Evolutionary conservation across 306 rosid species (phyloP).

Genomic region (Lithocarpus polystachyus): DNA sequence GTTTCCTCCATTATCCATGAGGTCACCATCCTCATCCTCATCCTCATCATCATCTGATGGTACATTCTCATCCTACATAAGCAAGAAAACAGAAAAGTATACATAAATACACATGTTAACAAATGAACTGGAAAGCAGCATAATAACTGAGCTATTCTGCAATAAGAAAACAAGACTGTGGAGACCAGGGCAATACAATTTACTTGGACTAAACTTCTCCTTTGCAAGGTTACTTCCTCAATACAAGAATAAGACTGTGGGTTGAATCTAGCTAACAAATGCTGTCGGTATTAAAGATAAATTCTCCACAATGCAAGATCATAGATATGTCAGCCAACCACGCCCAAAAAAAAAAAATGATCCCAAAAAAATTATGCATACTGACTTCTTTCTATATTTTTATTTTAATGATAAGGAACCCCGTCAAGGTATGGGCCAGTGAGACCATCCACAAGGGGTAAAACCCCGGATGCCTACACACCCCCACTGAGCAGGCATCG

Average conservation of each 20-base stretch:
- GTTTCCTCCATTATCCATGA: conserved; percentile 14
- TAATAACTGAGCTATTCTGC: neutral
- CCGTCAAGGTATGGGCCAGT: too few species aligned
- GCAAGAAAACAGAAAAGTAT: neutral
- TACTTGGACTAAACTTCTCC: neutral
- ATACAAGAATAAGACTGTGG: neutral
- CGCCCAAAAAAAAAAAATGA: too few species aligned
- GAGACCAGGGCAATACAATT: neutral
- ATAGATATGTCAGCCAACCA: too few species aligned
- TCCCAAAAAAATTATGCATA: too few species aligned
- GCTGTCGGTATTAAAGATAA: too few species aligned
- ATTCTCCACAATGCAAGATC: too few species aligned
- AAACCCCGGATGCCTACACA: too few species aligned
- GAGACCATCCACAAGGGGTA: too few species aligned
- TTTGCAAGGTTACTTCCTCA: neutral
- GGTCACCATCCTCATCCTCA: conserved; percentile 36
- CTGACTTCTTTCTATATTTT: too few species aligned
- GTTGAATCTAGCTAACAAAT: neutral
- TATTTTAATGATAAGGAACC: too few species aligned
- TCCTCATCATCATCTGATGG: conserved; percentile 75
- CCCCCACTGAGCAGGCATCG: too few species aligned
- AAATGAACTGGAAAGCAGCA: neutral
- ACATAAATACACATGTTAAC: neutral
- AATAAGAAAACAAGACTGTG: neutral
- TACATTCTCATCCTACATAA: conserved; percentile 72